phyloP scores from a whole-genome alignment of 345 rosid species.

The Clarkia xantiana region DNA sequence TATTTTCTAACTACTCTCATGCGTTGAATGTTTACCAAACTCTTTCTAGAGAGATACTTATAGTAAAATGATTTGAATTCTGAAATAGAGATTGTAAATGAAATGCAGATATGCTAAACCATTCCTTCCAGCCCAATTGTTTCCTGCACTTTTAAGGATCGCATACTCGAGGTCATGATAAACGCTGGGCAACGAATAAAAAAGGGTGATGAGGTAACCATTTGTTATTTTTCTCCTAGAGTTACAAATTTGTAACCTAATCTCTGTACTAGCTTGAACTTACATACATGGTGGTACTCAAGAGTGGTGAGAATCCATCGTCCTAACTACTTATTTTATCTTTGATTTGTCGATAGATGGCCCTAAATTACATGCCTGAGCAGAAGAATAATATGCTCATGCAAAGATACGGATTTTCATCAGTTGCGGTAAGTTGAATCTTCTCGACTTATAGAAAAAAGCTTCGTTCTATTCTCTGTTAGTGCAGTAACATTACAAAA shows the following conservation, averaged over 20 bases:
- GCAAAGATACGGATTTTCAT: conserved; percentile 93
- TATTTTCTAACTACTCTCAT: too few species aligned
- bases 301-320: not conserved
- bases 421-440: conserved; percentile 51
- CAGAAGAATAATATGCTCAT: conserved; percentile 47
- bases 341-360: conserved; percentile 38
- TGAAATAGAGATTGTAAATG: not conserved
- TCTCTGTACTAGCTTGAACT: not conserved
- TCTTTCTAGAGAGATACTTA: too few species aligned
- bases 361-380: conserved; percentile 60
- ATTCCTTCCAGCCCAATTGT: conserved; percentile 80
- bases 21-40: too few species aligned
- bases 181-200: conserved; percentile 70
- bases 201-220: conserved; percentile 75
- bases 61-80: too few species aligned
- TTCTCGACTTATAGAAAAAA: not conserved
- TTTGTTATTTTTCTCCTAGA: conserved; percentile 1
- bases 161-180: conserved; percentile 94
- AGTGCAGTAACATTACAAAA: not conserved
- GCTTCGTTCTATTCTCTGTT: too few species aligned
- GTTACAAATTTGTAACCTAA: conserved; percentile 2
- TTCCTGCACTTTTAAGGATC: conserved; percentile 82
- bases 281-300: not conserved
- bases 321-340: not conserved
- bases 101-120: conserved; percentile 82